Conservation (phyloP, 352 stramenopile genomes). For the Phytophthora foliorum region DNA sequence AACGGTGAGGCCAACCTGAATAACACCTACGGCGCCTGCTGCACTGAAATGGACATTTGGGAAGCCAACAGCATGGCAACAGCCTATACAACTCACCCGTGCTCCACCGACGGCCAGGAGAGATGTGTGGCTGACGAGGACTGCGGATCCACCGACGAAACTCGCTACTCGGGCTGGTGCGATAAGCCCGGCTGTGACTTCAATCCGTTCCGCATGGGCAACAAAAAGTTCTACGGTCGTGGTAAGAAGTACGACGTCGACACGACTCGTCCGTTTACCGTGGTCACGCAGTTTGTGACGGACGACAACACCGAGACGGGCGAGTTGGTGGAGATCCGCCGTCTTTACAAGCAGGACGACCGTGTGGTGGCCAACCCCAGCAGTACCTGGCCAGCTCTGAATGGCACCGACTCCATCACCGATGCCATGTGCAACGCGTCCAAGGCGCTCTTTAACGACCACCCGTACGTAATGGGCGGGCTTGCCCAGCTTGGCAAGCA, state of each 20-base stretch:
- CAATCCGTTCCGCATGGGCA: constrained; percentile 66
- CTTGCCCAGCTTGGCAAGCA: constrained; percentile 50
- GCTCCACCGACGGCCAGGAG: constrained; percentile 29
- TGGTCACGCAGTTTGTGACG: constrained; percentile 73
- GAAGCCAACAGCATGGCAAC: constrained; percentile 57
- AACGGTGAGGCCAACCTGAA: constrained; percentile 64
- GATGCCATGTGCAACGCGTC: constrained; percentile 46
- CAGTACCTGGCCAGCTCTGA: constrained; percentile 32
- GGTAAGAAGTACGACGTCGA: constrained; percentile 55
- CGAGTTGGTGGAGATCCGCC: constrained; percentile 63
- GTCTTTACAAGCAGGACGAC: constrained; percentile 62
- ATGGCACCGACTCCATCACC: constrained; percentile 43
- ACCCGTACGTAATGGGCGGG: constrained; percentile 40
- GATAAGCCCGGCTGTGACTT: constrained; percentile 72
- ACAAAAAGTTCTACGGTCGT: constrained; percentile 59
- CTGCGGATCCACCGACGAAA: constrained; percentile 39
- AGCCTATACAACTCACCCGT: constrained; percentile 55
- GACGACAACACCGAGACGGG: constrained; percentile 50
- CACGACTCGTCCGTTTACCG: constrained; percentile 57
- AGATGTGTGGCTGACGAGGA: constrained; percentile 41
- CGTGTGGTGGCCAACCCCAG: constrained; percentile 36
- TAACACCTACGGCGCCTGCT: constrained; percentile 63
- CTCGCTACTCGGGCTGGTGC: constrained; percentile 60
- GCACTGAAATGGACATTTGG: constrained; percentile 65
- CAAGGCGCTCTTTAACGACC: constrained; percentile 60